Evolutionary conservation across 75 land plant genomes (phyloP), one percentile per base, ranked within the genome.

Genomic region (Larix kaempferi): DNA sequence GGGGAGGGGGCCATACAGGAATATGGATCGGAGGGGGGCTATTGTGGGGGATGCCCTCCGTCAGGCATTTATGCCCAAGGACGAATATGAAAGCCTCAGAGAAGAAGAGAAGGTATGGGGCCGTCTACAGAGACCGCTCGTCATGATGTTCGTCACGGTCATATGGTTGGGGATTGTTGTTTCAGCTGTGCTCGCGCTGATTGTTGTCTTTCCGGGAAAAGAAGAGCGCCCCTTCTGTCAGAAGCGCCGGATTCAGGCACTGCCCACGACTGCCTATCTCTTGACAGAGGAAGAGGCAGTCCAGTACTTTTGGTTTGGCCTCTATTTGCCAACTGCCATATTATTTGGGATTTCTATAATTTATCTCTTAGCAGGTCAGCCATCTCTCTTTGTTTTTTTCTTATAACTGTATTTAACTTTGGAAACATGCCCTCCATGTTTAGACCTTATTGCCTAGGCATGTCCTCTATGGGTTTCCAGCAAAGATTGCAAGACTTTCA

Each of bases 11-110:
- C 0, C 49, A 49, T 11, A 60, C 2, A 60, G 11, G 13, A 74
- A 22, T 3, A 54, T 55, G 75, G 27, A 29, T 29, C 57, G 22
- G 57, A 56, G 27, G 3, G 35, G 57, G 88, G 89, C 79, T 77
- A 71, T 90, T 10, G 77, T 89, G 44, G 82, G 86, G 21, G 90
- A 88, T 78, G 93, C 92, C 33, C 86, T 97, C 10, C 91, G 92
- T 27, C 99, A 97, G 81, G 95, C 99, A 19, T 92, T 97, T 84
- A 97, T 97, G 99, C 89, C 99, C 37, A 92, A 84, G 78, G 92
- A 84, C 74, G 93, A 96, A 78, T 94, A 96, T 80, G 82, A 83
- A 64, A 77, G 73, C 60, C 91, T 94, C 57, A 84, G 93, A 15
- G 97, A 91, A 58, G 98, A 91, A 79, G 92, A 94, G 61, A 84